phyloP scores from a whole-genome alignment of 129 eudicot genomes.

The Chrysanthemum lavandulifolium region DNA sequence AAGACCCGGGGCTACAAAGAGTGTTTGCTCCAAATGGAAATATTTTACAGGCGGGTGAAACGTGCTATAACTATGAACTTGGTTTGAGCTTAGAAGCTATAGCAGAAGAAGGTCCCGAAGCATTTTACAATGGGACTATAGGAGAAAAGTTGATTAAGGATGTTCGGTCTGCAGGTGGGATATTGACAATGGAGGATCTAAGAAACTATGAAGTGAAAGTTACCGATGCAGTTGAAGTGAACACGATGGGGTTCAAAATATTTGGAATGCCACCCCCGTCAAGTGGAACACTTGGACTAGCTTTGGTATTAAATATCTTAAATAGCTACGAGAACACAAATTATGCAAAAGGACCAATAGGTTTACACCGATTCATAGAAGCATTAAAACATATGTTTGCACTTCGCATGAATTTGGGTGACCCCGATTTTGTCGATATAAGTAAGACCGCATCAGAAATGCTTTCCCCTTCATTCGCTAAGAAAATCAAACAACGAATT shows the following conservation, averaged over 20 bases:
- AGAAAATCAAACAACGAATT: constrained; percentile 51
- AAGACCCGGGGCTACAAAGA: constrained; percentile 63
- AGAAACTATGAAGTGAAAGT: constrained; percentile 66
- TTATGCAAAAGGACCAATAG: constrained; percentile 60
- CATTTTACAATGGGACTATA: constrained; percentile 62
- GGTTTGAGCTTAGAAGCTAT: constrained; percentile 67
- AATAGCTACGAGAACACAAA: constrained; percentile 42
- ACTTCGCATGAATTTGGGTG: constrained; percentile 85
- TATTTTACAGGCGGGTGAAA: constrained; percentile 61
- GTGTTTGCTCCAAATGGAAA: constrained; percentile 74
- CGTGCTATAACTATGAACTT: constrained; percentile 66
- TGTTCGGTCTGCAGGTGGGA: constrained; percentile 73
- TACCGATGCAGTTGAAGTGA: constrained; percentile 58
- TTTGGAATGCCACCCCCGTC: constrained; percentile 98
- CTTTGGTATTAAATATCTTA: constrained; percentile 79
- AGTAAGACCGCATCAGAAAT: constrained; percentile 51
- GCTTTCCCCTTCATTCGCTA: constrained; percentile 78
- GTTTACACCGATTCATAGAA: constrained; percentile 76
- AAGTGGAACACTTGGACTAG: constrained; percentile 84
- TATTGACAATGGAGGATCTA: constrained; percentile 83
- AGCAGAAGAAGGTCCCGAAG: constrained; percentile 78
- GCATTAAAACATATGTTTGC: constrained; percentile 94
- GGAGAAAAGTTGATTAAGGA: constrained; percentile 73
- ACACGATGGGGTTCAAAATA: constrained; percentile 77
- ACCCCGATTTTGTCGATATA: constrained; percentile 75